Evolutionary conservation across 1,284 basidiomycete species (phyloP), one percentile per base, ranked within the genome.

Genomic region (Naganishia cerealis): DNA sequence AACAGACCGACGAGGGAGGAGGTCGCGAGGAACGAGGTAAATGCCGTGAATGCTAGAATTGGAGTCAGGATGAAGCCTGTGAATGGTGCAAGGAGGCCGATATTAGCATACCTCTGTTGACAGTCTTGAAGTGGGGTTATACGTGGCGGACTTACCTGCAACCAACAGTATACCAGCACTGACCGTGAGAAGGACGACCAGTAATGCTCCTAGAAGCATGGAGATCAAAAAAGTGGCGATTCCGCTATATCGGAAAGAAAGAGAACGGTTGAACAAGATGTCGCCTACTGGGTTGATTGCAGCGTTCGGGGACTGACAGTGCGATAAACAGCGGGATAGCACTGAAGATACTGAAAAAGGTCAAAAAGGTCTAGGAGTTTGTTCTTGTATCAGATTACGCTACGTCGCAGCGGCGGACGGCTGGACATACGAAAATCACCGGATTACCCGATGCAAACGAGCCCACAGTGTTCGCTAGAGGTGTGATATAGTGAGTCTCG

Each of bases 11-110:
- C 50, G 24, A 63, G 61, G n/a, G 39, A 63, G 38, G 61, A 53
- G 13, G 61, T 63, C 6, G 61, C 38, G 36, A 63, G 29, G 50
- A 63, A 63, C 26, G 61, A 63, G 18, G 54, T 40, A 38, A 54
- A 63, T 1, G 61, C 50, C 10, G 61, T 63, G 39, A 63, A 63
- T 9, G 50, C 61, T 16, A 63, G 38, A 36, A 63, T 63, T 33
- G 61, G 61, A 12, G 61, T 63, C 16, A 63, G 38, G 50, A 63
- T 63, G 2, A 39, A 38, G n/a, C 61, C 61, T 63, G 29, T 40
- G 12, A 1, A 54, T 4, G 18, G 13, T 21, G n/a, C 33, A 42
- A 10, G n/a, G 55, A 40, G 29, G 24, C 1, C 55, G 39, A 8
- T 18, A n/a, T 57, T 36, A 39, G 40, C 33, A 48, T 46, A 15